Conservation (phyloP, 768 basidiomycete species). For the Leucocoprinus birnbaumii region DNA sequence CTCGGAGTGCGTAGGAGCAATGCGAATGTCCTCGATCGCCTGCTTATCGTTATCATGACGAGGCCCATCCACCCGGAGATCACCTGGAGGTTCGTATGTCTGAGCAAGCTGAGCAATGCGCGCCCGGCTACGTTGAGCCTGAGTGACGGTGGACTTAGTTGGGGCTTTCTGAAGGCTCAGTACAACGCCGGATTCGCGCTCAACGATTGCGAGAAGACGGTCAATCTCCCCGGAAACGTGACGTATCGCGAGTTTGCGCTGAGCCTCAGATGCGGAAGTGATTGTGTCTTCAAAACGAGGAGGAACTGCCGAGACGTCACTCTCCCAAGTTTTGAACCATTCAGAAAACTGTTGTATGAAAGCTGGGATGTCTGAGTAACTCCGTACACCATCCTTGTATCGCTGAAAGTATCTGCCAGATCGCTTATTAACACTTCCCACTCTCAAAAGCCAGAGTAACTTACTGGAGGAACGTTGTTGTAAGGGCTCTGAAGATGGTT, state of each 20-base stretch:
- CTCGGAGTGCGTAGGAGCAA: slow-evolving; percentile 70
- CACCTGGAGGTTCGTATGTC: slow-evolving; percentile 56
- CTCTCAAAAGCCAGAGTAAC: slow-evolving; percentile 16
- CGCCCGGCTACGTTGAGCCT: slow-evolving; percentile 31
- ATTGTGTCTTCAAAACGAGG: slow-evolving; percentile 39
- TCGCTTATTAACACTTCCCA: slow-evolving; percentile 16
- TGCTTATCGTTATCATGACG: slow-evolving; percentile 69
- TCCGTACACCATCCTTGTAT: slow-evolving; percentile 52
- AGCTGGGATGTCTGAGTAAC: slow-evolving; percentile 38
- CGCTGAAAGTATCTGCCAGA: slow-evolving; percentile 48
- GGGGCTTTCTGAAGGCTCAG: slow-evolving; percentile 17
- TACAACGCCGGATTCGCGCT: slow-evolving; percentile 43
- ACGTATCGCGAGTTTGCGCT: slow-evolving; percentile 30
- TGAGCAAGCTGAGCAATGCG: slow-evolving; percentile 25
- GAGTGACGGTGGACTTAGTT: neutral
- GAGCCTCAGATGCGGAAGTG: slow-evolving; percentile 20
- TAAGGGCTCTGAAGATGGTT: slow-evolving; percentile 43
- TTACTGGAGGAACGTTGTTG: slow-evolving; percentile 51
- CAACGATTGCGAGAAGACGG: slow-evolving; percentile 41
- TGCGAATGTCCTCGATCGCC: slow-evolving; percentile 56
- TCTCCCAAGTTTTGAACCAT: slow-evolving; percentile 49
- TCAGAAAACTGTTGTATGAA: slow-evolving; percentile 38
- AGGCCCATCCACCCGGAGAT: slow-evolving; percentile 41
- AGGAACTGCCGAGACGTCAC: slow-evolving; percentile 31
- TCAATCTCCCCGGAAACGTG: slow-evolving; percentile 33